Base-by-base conservation (phyloP, 108 stramenopile genomes). In the Hondaea fermentalgiana region DNA sequence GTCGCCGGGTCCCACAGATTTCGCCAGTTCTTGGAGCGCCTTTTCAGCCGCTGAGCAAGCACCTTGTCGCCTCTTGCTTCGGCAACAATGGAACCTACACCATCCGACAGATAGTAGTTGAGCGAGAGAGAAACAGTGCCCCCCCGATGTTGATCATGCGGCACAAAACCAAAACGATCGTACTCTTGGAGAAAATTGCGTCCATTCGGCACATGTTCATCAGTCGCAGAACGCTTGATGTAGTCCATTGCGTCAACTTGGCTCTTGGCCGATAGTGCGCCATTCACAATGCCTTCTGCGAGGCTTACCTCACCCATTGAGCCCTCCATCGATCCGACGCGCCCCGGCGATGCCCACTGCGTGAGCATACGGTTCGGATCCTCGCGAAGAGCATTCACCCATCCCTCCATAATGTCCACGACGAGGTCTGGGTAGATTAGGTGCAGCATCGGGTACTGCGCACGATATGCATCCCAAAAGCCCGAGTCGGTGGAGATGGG, bases 391-490 rank as follows among this genome's bases (percentile, higher is more conserved):
- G 91, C 89, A 44, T 91, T 91, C 87, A 91, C 55, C 91, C 91
- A 91, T 4, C 91, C 90, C 44, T 89, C 60, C 43, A 89, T 42
- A 88, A 91, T 91, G 44, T 43, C 45, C 5, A 49, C 89, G 5
- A 90, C 28, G 19, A 87, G 55, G 59, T 91, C 90, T 12, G 89
- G 89, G 59, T 90, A 91, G 4, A 71, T 16, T 4, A 91, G 44
- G 6, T 60, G 25, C 23, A 91, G 59, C 51, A 91, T 29, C 0
- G 91, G 89, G 49, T 91, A 91, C 49, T 89, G 88, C 25, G 91
- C 89, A 4, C 91, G 76, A 45, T 89, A 91, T 3, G 91, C 89
- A 53, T 91, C 91, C 91, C 91, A 91, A 35, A 91, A 89, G 3
- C 91, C 91, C 29, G 87, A 89, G 59, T 91, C 91, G 5, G 91